Conservation (phyloP, 2,329 filamentous ascomycete species). For the Hypoxylon sp. region DNA sequence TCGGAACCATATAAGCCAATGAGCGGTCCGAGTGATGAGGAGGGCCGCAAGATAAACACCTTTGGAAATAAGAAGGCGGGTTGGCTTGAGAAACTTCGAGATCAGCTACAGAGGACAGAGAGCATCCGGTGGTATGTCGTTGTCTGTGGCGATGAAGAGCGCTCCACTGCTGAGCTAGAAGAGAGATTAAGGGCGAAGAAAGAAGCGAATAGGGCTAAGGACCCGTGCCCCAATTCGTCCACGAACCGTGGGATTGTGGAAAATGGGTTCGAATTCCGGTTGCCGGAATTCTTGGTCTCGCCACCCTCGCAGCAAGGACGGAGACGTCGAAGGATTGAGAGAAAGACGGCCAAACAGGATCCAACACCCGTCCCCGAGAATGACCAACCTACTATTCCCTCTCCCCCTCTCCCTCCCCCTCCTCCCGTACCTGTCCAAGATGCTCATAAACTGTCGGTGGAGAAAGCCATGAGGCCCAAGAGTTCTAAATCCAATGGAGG, state of each 20-base stretch:
- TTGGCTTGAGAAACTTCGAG: conserved; percentile 72
- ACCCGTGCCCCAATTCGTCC: conserved; percentile 16
- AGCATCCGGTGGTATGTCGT: conserved; percentile 75
- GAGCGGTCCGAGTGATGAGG: conserved; percentile 59
- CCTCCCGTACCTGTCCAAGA: conserved; percentile 40
- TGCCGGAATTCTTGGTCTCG: conserved; percentile 51
- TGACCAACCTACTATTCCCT: conserved; percentile 27
- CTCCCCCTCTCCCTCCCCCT: conserved; percentile 43
- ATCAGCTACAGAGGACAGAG: conserved; percentile 69
- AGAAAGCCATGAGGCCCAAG: conserved; percentile 37
- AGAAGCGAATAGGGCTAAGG: conserved; percentile 33
- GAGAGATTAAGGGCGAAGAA: conserved; percentile 51
- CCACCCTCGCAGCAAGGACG: conserved; percentile 40
- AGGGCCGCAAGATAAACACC: conserved; percentile 50
- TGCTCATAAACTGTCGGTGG: conserved; percentile 30
- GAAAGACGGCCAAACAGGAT: conserved; percentile 18
- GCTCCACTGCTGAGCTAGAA: conserved; percentile 59
- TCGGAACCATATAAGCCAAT: conserved; percentile 54
- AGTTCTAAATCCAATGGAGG: conserved; percentile 44
- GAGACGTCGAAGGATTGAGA: conserved; percentile 45
- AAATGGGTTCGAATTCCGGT: conserved; percentile 53
- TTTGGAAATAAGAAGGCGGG: conserved; percentile 56
- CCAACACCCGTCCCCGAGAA: conserved; percentile 37
- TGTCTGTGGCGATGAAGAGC: conserved; percentile 73
- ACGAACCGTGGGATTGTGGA: conserved; percentile 45